These are phyloP conservation scores for Rosa persica DNA, from an alignment of 306 rosid genomes.

Conservation along the genomic window DNA sequence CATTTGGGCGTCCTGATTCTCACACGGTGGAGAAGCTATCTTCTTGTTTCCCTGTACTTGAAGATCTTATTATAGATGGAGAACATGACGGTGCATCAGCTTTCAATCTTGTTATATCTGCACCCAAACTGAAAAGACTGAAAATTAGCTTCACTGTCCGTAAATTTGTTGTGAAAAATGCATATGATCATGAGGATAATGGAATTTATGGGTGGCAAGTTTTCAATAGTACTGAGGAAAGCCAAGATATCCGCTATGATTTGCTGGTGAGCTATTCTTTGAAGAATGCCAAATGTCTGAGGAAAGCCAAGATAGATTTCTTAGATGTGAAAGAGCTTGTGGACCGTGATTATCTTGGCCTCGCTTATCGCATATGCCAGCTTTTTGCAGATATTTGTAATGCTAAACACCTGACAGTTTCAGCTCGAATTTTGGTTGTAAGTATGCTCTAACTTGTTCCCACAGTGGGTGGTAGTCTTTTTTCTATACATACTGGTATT, in stretches of 20 bases:
- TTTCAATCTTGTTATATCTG: background rate
- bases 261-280: background rate
- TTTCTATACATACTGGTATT: no score
- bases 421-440: no score
- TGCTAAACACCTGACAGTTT: background rate
- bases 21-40: background rate
- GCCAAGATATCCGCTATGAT: background rate
- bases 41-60: background rate
- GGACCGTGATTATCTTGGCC: background rate
- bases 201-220: background rate
- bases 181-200: no score
- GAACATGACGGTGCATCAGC: background rate
- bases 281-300: background rate
- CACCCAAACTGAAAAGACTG: background rate
- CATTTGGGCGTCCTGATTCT: background rate
- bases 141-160: background rate
- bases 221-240: background rate
- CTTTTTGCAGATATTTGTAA: background rate
- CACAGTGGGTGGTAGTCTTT: no score
- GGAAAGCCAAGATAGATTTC: background rate
- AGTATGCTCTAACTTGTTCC: no score
- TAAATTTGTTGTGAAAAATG: background rate
- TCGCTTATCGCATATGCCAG: background rate
- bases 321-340: background rate
- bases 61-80: background rate